Base-by-base conservation (phyloP, 306 rosid species). In the Vachellia pachyceras region DNA sequence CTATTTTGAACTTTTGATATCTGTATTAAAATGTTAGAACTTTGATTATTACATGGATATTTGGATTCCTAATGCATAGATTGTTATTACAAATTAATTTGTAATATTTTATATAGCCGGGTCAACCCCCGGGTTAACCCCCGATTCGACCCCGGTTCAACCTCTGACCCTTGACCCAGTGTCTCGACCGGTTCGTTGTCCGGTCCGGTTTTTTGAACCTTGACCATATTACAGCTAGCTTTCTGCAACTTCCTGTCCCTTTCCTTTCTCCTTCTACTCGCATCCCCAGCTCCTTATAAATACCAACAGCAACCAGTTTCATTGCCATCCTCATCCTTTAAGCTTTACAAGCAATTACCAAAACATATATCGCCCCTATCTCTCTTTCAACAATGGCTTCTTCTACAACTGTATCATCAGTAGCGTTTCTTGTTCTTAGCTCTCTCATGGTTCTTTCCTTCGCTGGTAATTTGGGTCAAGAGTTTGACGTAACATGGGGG, bases 401-500 rank as follows among this genome's bases (percentile, higher is more conserved):
- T 64, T 15, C 69, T 35, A 2, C 20, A 0, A 65, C 70, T 5
- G 35, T 0, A 12, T 54, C 65, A 7, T 54, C 65, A 7, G 8
- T 12, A 13, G 20, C 79, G 37, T 66, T 79, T 69, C 72, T 86
- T 14, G 39, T 86, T 18, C 8, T 77, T 11, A 68, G 83, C 73
- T 84, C 87, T 60, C 23, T 84, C 33, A 23, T 77, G 77, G 57
- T 61, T 68, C 50, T 49, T 60, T 78, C 78, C 47, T 73, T 29
- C 41, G 89, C 91, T 18, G 78, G 87, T 13, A 77, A 89, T 67
- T 81, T 91, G 18, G 66, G 84, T 85, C 66, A 84, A 10, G 87
- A 93, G 17, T 87, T 93, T 73, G 86, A 89, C 15, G 74, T 93
- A 41, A 87, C 89, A 0, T 92, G 97, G 94, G 92, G 95, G 15